Percentiles rank a stretch among this genome's conserved stretches.
Conservation (phyloP, 2,329 filamentous ascomycete genomes). For the Pseudodiploospora longispora region DNA sequence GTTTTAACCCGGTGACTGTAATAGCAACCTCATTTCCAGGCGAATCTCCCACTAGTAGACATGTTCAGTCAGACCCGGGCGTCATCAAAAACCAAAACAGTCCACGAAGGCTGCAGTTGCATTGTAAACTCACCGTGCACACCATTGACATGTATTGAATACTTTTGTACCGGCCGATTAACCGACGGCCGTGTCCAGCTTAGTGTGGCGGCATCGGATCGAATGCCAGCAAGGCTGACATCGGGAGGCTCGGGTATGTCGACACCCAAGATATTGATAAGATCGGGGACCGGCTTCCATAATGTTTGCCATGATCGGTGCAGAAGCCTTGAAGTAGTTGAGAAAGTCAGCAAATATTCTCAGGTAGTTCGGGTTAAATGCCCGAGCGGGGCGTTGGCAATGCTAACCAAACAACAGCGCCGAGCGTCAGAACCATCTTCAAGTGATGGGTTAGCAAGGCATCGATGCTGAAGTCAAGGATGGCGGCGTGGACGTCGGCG, state of each 20-base stretch:
- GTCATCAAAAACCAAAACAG: not conserved
- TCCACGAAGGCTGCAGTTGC: not conserved
- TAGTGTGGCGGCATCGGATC: slow-evolving; percentile 76
- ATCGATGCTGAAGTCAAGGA: slow-evolving; percentile 37
- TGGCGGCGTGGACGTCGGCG: slow-evolving; percentile 20
- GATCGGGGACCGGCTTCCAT: slow-evolving; percentile 80
- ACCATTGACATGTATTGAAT: slow-evolving; percentile 88
- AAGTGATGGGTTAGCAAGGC: slow-evolving; percentile 40
- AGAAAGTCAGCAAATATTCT: slow-evolving; percentile 9
- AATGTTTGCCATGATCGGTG: slow-evolving; percentile 83
- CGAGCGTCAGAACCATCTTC: slow-evolving; percentile 47
- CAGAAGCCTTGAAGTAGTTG: slow-evolving; percentile 53
- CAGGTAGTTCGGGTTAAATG: not conserved
- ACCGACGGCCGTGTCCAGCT: slow-evolving; percentile 75
- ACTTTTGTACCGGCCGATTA: slow-evolving; percentile 67
- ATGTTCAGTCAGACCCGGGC: slow-evolving; percentile 2
- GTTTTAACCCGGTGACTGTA: slow-evolving; percentile 78
- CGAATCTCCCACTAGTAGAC: slow-evolving; percentile 66
- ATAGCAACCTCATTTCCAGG: slow-evolving; percentile 51
- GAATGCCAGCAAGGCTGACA: slow-evolving; percentile 84
- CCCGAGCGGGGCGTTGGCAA: not conserved
- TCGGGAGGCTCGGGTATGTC: slow-evolving; percentile 87
- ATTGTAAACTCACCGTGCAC: slow-evolving; percentile 61
- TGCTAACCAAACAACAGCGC: slow-evolving; percentile 43
- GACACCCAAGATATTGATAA: slow-evolving; percentile 85